A percentile compares a stretch with the other conserved stretches of the same genome.
phyloP scores from a whole-genome alignment of 257 asterid genomes.

The Solanum bulbocastanum region DNA sequence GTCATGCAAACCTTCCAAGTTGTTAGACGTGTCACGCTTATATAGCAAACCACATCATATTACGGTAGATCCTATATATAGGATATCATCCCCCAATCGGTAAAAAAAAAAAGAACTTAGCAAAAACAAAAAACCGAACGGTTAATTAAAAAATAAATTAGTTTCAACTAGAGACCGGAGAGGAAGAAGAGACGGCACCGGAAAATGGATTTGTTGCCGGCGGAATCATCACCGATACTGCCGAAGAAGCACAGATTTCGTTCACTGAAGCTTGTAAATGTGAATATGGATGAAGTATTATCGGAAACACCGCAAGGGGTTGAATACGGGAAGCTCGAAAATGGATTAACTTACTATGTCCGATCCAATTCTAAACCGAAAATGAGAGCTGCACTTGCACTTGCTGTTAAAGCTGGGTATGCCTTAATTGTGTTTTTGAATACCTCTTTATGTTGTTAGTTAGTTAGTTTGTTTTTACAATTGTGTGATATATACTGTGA shows the following conservation, averaged over 20 bases:
- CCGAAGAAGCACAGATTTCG: conserved; percentile 64
- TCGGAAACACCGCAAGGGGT: conserved; percentile 65
- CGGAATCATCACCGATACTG: conserved; percentile 48
- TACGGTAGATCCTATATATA: background rate
- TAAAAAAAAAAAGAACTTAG: background rate
- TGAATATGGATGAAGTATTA: conserved; percentile 54
- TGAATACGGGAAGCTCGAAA: conserved; percentile 69
- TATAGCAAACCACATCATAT: background rate
- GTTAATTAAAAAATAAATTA: background rate
- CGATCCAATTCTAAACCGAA: conserved; percentile 86
- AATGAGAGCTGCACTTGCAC: conserved; percentile 96
- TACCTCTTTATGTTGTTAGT: background rate
- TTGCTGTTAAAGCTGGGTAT: conserved; percentile 88
- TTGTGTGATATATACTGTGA: background rate
- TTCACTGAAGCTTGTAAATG: conserved; percentile 69
- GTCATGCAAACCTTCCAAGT: background rate
- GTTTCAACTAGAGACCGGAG: background rate
- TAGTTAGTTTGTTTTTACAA: background rate
- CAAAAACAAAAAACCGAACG: background rate
- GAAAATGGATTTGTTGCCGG: conserved; percentile 72
- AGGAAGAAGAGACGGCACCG: background rate
- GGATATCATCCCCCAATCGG: background rate
- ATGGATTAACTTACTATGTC: conserved; percentile 82
- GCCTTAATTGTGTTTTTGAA: background rate
- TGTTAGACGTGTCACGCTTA: background rate